These are phyloP conservation scores for Ophiocordyceps camponoti-saundersi DNA, from an alignment of 2,329 filamentous ascomycete genomes.

Conservation along the genomic window DNA sequence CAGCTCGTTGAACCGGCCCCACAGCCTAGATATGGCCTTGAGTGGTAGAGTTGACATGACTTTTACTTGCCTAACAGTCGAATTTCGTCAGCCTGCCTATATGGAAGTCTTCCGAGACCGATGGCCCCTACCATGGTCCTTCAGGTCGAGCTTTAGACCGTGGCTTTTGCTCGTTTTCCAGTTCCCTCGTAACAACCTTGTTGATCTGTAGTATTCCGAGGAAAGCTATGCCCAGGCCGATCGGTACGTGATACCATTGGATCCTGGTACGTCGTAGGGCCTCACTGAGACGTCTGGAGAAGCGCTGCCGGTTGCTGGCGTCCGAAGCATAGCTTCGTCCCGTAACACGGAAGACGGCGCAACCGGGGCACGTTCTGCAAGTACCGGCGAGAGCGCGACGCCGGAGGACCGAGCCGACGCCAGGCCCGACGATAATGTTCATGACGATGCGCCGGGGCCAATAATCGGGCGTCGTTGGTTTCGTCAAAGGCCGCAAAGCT, in stretches of 20 bases:
- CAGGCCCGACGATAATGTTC: conserved; percentile 17
- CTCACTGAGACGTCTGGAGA: conserved; percentile 32
- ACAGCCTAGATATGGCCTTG: conserved; percentile 76
- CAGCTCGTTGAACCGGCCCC: conserved; percentile 84
- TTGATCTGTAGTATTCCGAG: conserved; percentile 74
- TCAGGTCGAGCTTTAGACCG: conserved; percentile 55
- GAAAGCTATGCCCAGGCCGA: conserved; percentile 72
- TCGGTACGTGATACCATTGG: conserved; percentile 81
- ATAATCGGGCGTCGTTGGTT: neutral
- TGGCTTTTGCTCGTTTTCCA: conserved; percentile 28
- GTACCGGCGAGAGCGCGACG: conserved; percentile 13
- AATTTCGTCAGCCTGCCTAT: neutral
- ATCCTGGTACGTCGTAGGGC: conserved; percentile 39
- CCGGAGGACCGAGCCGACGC: conserved; percentile 15
- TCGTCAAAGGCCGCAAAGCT: neutral
- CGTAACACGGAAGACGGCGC: conserved; percentile 5
- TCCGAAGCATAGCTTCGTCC: conserved; percentile 12
- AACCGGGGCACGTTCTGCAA: conserved; percentile 11
- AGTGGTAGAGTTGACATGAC: conserved; percentile 86
- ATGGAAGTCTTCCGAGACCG: neutral
- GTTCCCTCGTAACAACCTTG: conserved; percentile 44
- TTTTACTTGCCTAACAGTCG: conserved; percentile 55
- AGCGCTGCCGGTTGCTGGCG: conserved; percentile 28
- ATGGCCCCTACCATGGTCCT: conserved; percentile 56
- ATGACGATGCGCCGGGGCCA: neutral